Base-by-base conservation (phyloP, 78 protist species). In the Mastigamoeba balamuthi region DNA sequence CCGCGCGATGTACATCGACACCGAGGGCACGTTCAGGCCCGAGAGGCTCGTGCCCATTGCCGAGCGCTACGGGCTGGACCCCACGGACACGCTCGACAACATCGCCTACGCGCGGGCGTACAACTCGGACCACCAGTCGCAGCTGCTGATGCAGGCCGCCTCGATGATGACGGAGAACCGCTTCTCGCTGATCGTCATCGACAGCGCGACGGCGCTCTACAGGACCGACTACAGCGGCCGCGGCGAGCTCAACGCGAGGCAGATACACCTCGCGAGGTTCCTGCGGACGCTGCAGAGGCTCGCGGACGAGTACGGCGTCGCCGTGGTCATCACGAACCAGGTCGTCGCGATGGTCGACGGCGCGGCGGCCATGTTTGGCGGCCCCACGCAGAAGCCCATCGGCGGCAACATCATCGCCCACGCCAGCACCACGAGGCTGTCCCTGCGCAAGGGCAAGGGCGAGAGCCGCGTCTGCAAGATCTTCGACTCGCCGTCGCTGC, bases 11-110 rank as follows among this genome's bases (percentile, higher is more conserved):
- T 98, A 94, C 73, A 93, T 98, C 37, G 99, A 98, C 75, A 97
- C 99, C 0, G 99, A 98, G 66, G 99, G 99, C n/a, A 97, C 99
- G 1, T 98, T 98, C 84, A 90, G 99, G 6, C 99, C 99, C 8
- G 96, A 97, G 74, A 75, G 99, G 6, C 77, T 97, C 17, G 39
- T 91, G 3, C 89, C 85, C 36, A 89, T 93, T 27, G 99, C 99
- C 0, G 96, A 92, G 69, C 84, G 88, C 29, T 91, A 74, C 65
- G 93, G 92, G 10, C 80, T 94, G 35, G 23, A 52, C 36, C 93
- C 91, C 40, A 74, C 88, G 35, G 97, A 91, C 40, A 98, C 95
- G 30, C 86, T 97, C 4, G 99, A 97, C 75, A 98, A 98, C 74
- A 91, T 98, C 23, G 85, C 98, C 6, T 94, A 91, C 68, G 99